phyloP scores from a whole-genome alignment of 805 yeast genomes.

The Clavispora carvajalis region DNA sequence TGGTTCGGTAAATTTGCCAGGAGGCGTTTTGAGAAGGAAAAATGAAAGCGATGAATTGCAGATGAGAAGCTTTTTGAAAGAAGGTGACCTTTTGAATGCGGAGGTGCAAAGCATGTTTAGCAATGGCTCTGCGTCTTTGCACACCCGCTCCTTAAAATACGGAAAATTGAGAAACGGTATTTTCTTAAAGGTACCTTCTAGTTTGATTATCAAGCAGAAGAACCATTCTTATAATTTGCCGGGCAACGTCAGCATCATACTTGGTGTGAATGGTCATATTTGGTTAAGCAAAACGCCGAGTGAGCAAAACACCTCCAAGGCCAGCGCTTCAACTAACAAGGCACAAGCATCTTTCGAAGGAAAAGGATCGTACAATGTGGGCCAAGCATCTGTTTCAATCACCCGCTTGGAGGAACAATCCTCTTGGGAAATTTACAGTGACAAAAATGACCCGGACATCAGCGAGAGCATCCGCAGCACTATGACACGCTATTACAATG shows the following conservation, averaged over 20 bases:
- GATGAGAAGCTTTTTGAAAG: slow-evolving; percentile 90
- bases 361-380: slow-evolving; percentile 43
- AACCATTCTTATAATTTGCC: slow-evolving; percentile 87
- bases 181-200: slow-evolving; percentile 74
- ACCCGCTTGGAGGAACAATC: slow-evolving; percentile 89
- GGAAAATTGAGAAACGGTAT: slow-evolving; percentile 93
- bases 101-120: slow-evolving; percentile 87
- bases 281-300: slow-evolving; percentile 67
- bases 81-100: slow-evolving; percentile 92
- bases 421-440: slow-evolving; percentile 92
- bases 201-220: slow-evolving; percentile 77
- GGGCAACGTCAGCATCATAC: slow-evolving; percentile 83
- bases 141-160: slow-evolving; percentile 90
- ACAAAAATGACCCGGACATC: slow-evolving; percentile 70
- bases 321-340: slow-evolving; percentile 22
- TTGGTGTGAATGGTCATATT: slow-evolving; percentile 92
- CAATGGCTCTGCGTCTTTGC: slow-evolving; percentile 91
- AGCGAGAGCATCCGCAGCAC: slow-evolving; percentile 58
- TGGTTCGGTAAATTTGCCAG: slow-evolving; percentile 95
- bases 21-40: slow-evolving; percentile 91
- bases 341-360: slow-evolving; percentile 37
- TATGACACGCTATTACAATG: slow-evolving; percentile 81
- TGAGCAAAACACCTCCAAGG: slow-evolving; percentile 15
- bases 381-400: slow-evolving; percentile 60
- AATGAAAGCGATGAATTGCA: slow-evolving; percentile 93